Conservation (phyloP, 495 filamentous ascomycete genomes). For the Massariosphaeria phaeospora region DNA sequence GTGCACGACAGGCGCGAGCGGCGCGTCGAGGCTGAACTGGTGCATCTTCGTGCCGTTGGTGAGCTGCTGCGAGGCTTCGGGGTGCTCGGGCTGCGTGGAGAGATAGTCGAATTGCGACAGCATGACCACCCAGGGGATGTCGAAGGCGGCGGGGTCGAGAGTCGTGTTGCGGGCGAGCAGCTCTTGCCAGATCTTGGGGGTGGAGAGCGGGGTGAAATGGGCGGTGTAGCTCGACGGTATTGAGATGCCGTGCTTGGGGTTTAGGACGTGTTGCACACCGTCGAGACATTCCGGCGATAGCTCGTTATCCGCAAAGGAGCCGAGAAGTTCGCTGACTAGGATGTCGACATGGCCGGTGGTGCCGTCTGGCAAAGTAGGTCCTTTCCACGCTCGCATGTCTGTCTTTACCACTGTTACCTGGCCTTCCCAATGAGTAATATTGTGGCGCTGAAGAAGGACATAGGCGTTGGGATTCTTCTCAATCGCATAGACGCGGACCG, state of each 20-base stretch:
- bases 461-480: constrained; percentile 99
- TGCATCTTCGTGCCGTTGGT: constrained; percentile 12
- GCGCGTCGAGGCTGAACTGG: constrained; percentile 28
- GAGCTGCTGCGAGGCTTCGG: background rate
- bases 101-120: constrained; percentile 84
- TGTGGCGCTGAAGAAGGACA: constrained; percentile 82
- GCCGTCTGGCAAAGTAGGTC: constrained; percentile 47
- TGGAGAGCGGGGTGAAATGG: constrained; percentile 83
- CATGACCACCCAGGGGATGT: constrained; percentile 90
- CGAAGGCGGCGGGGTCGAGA: constrained; percentile 63
- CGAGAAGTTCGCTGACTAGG: constrained; percentile 85
- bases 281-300: constrained; percentile 69
- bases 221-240: constrained; percentile 91
- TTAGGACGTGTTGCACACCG: constrained; percentile 79
- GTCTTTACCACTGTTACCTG: constrained; percentile 83
- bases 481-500: constrained; percentile 81
- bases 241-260: constrained; percentile 71
- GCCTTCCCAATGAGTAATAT: constrained; percentile 67
- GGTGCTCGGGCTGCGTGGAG: constrained; percentile 38
- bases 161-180: constrained; percentile 54
- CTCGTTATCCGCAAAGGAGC: constrained; percentile 60
- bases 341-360: constrained; percentile 73
- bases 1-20: constrained; percentile 56
- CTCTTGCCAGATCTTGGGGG: constrained; percentile 79
- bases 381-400: constrained; percentile 96